Base-by-base conservation (phyloP, 305 asterid genomes). In the Fraxinus ornus region DNA sequence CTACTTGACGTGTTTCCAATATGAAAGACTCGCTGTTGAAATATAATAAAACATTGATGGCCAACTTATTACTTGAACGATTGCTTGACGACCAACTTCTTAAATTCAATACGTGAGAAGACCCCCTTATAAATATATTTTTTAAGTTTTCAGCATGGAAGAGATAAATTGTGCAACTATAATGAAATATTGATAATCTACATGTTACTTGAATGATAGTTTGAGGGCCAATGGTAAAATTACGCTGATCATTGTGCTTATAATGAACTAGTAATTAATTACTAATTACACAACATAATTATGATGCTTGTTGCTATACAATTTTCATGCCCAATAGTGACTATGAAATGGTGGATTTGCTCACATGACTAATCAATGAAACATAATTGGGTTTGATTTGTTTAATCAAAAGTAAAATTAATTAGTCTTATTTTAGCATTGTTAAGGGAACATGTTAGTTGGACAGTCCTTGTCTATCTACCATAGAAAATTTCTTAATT, bases 381-480 rank as follows among this genome's bases (percentile, higher is more conserved):
- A 39, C 57, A 78, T 60, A 55, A 62, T 28, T 52, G 2, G 22
- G 22, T 77, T 55, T 22, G 73, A 19, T 26, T 62, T 6, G 22
- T 33, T 55, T 71, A 74, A 19, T 28, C 79, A 78, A 66, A 78
- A 52, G 44, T 71, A 66, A 37, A 3, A 60, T 6, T 62, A 19
- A 41, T 62, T 55, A 41, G 44, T 74, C 79, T 73, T 49, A 17
- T 4, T 71, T 57, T 64, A 24, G 36, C 28, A 70, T 5, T 74
- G 47, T 44, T 19, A 71, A 75, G 88, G 86, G 82, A 84, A 75
- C 80, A 66, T 52, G 57, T 72, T 84, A 28, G 91, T 87, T 89
- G 88, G 79, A 1, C 39, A 70, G 88, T 87, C 91, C 32, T 80
- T 73, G 76, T 87, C 87, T 22, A 12, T 76, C 66, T 49, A 70